Conservation (phyloP, 371 early-diverging fungal genomes). For the Astathelohania contejeani region DNA sequence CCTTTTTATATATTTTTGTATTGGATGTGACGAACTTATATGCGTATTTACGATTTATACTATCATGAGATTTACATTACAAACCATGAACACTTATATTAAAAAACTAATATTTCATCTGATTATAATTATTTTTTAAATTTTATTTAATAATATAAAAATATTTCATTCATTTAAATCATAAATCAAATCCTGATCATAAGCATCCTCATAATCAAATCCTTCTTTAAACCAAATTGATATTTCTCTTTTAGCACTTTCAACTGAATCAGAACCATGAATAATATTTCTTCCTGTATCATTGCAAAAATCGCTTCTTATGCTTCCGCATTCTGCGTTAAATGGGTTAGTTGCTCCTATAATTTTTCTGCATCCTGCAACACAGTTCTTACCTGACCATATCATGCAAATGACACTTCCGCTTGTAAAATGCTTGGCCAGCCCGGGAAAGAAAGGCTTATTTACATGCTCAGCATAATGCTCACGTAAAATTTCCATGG, state of each 20-base stretch:
- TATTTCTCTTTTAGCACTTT: conserved; percentile 85
- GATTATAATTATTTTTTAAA: too few species aligned
- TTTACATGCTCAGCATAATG: conserved; percentile 79
- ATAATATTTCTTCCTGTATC: conserved; percentile 65
- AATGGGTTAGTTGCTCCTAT: conserved; percentile 70
- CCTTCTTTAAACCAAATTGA: conserved; percentile 82
- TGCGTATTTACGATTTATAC: too few species aligned
- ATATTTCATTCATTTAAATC: conserved; percentile 7
- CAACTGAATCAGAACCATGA: conserved; percentile 94
- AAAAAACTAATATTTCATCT: too few species aligned
- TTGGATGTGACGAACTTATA: too few species aligned
- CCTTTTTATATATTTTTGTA: too few species aligned
- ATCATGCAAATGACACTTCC: conserved; percentile 79
- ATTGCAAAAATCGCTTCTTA: conserved; percentile 88
- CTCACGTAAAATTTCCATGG: conserved; percentile 63
- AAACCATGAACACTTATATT: too few species aligned
- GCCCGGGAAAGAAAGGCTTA: conserved; percentile 83
- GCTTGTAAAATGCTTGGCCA: conserved; percentile 70
- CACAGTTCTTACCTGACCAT: conserved; percentile 83
- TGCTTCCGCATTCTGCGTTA: conserved; percentile 82
- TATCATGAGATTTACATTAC: too few species aligned
- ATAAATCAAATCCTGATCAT: conserved; percentile 51
- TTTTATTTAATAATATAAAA: too few species aligned
- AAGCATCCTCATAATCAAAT: conserved; percentile 55
- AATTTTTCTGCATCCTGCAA: conserved; percentile 80